phyloP scores from a whole-genome alignment of 1,139 yeast species.

The Lodderomyces theae region DNA sequence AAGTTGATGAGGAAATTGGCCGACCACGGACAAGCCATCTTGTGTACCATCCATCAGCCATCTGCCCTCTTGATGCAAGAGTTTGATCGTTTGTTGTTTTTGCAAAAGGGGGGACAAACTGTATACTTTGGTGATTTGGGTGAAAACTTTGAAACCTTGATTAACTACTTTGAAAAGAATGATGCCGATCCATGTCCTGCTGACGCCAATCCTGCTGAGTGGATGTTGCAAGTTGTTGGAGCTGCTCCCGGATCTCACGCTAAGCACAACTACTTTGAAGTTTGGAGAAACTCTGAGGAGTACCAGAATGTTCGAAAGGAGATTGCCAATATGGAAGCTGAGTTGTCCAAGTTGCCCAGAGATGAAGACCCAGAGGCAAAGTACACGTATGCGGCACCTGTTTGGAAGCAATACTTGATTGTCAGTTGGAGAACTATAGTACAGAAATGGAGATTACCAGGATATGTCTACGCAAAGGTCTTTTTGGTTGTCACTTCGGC shows the following conservation, averaged over 20 bases:
- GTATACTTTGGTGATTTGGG: slow-evolving; percentile 71
- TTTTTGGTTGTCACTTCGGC: slow-evolving; percentile 39
- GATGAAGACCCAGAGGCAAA: slow-evolving; percentile 21
- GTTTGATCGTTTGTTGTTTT: slow-evolving; percentile 35
- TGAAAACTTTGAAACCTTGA: slow-evolving; percentile 45
- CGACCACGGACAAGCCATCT: slow-evolving; percentile 42
- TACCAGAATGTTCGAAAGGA: slow-evolving; percentile 23
- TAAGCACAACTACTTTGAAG: slow-evolving; percentile 32
- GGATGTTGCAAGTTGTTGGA: slow-evolving; percentile 55
- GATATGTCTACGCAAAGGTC: slow-evolving; percentile 40
- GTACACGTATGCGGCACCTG: slow-evolving; percentile 23
- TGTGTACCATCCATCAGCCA: slow-evolving; percentile 45
- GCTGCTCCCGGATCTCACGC: slow-evolving; percentile 38
- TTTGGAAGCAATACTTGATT: slow-evolving; percentile 21
- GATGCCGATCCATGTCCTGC: slow-evolving; percentile 47
- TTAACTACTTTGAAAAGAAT: slow-evolving; percentile 55
- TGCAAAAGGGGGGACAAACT: slow-evolving; percentile 52
- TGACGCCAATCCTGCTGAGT: slow-evolving; percentile 55
- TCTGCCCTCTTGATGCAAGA: slow-evolving; percentile 37
- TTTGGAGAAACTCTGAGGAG: slow-evolving; percentile 32
- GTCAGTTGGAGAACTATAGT: slow-evolving; percentile 27
- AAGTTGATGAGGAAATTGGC: slow-evolving; percentile 42
- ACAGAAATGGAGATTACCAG: slow-evolving; percentile 38
- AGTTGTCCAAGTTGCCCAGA: slow-evolving; percentile 26
- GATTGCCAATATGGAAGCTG: slow-evolving; percentile 19